Evolutionary conservation across 208 protist species (phyloP), one percentile per base, ranked within the genome.

Genomic region (Leptomonas seymouri): DNA sequence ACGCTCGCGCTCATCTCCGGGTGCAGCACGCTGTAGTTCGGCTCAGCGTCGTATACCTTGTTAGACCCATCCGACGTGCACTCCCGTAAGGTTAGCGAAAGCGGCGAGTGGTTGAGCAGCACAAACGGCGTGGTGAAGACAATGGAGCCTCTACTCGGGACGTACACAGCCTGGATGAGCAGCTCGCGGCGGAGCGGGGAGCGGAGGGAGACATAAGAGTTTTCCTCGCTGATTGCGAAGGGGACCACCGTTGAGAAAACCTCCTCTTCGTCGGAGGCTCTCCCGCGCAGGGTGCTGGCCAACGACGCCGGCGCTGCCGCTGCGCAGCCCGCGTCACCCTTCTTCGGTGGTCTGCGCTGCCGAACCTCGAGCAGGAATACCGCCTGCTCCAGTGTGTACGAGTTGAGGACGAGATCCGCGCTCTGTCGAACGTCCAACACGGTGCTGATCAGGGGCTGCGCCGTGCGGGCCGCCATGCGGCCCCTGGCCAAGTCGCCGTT

Each of bases 61-160:
- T 82, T 54, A 36, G 75, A 72, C 4, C 85, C 90, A 0, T 72
- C 74, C 34, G 39, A 42, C n/a, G 74, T 84, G 71, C 79, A 93
- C 62, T 94, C 86, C 12, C 69, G 59, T n/a, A 96, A 23, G 14
- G 74, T 68, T 57, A 96, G 67, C 23, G 65, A 46, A 41, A 92
- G 55, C 30, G 87, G 83, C 0, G 89, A 87, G 78, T 93, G 89
- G 74, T 96, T 96, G 18, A 91, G 67, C 50, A 96, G 66, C 34
- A 78, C 59, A 50, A 87, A 94, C 5, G 89, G 85, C 1, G 86
- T 91, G 9, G 74, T 76, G 21, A 96, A 64, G 54, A 87, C 30
- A 31, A 96, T 42, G 28, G 39, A 60, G 64, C 61, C 78, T 44
- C 71, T 78, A 12, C 56, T 53, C 2, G 59, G 63, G 1, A 63